These are phyloP conservation scores for Colletotrichum filicis DNA, from an alignment of 2,329 filamentous ascomycete species.

Conservation along the genomic window DNA sequence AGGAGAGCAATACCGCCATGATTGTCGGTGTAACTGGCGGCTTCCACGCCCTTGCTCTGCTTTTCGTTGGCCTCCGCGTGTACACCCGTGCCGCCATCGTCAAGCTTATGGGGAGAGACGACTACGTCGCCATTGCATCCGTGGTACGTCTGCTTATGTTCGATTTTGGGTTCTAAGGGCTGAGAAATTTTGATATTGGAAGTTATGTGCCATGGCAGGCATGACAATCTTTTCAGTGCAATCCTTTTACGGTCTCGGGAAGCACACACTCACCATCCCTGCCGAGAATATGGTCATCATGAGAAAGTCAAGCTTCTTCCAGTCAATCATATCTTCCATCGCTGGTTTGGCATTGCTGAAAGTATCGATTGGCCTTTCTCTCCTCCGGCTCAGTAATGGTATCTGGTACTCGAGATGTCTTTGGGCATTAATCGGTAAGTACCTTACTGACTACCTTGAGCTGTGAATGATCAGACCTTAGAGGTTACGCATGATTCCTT, in stretches of 20 bases:
- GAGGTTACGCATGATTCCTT: too few species aligned
- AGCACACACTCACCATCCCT: conserved; percentile 51
- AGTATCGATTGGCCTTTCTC: conserved; percentile 38
- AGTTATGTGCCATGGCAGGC: conserved; percentile 43
- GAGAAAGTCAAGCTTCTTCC: conserved; percentile 54
- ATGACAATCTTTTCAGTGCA: conserved; percentile 53
- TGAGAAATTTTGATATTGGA: neutral
- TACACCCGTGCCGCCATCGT: conserved; percentile 38
- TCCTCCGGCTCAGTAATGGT: conserved; percentile 37
- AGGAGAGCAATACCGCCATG: conserved; percentile 39
- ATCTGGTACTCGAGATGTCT: conserved; percentile 40
- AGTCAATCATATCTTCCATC: conserved; percentile 56
- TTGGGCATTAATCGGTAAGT: conserved; percentile 38
- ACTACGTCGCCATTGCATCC: conserved; percentile 40
- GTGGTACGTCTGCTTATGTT: conserved; percentile 36
- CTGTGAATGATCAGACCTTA: too few species aligned
- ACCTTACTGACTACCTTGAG: too few species aligned
- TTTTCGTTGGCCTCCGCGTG: conserved; percentile 31
- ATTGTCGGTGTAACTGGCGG: conserved; percentile 38
- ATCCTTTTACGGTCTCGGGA: conserved; percentile 57
- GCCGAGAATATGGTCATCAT: conserved; percentile 46
- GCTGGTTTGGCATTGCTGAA: conserved; percentile 36
- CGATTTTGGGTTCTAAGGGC: too few species aligned
- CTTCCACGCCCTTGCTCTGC: conserved; percentile 39
- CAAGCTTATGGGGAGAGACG: conserved; percentile 41